Conservation (phyloP, 1,284 basidiomycete species). For the Apiotrichum gamsii region DNA sequence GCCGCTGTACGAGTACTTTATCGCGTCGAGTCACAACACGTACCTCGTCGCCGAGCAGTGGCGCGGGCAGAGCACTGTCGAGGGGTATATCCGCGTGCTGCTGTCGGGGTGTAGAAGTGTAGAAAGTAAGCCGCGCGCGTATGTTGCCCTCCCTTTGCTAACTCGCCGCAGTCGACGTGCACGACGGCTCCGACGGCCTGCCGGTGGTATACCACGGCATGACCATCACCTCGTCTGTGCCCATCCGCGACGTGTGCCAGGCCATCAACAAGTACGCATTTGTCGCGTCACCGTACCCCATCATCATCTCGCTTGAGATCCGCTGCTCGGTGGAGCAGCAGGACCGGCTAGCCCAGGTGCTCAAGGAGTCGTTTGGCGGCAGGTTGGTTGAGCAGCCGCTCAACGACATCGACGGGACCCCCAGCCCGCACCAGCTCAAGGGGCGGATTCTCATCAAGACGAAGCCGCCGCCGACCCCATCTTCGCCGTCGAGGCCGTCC, state of each 20-base stretch:
- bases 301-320: constrained; percentile 91
- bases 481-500: not conserved
- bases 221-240: constrained; percentile 81
- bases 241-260: constrained; percentile 74
- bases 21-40: constrained; percentile 94
- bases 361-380: constrained; percentile 72
- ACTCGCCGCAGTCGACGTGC: constrained; percentile 73
- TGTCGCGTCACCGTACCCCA: constrained; percentile 82
- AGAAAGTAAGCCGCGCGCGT: constrained; percentile 70
- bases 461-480: constrained; percentile 5
- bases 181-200: constrained; percentile 70
- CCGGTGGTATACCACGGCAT: constrained; percentile 86
- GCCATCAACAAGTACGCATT: constrained; percentile 92
- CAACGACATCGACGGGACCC: constrained; percentile 52
- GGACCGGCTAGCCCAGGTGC: constrained; percentile 69
- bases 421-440: constrained; percentile 81
- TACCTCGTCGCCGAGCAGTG: constrained; percentile 94
- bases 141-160: constrained; percentile 1
- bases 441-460: constrained; percentile 81
- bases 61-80: constrained; percentile 85
- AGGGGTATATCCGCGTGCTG: constrained; percentile 90
- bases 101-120: constrained; percentile 87
- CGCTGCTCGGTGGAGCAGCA: constrained; percentile 82
- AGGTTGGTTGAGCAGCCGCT: constrained; percentile 61
- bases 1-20: constrained; percentile 81